Conservation (phyloP, 1,284 basidiomycete species). For the Tilletiopsis washingtonensis region DNA sequence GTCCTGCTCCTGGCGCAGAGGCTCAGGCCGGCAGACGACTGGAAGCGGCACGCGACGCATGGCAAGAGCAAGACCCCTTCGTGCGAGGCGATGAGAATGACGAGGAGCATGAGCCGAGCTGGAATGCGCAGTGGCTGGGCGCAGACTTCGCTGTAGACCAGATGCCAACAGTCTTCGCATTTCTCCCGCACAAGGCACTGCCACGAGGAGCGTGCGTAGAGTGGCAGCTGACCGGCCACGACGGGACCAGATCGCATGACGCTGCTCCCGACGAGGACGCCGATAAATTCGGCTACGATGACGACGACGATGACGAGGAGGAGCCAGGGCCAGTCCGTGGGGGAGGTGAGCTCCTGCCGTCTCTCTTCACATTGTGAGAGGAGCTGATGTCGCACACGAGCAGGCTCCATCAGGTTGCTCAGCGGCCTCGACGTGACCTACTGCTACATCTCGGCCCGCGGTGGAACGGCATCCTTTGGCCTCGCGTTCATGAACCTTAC, state of each 20-base stretch:
- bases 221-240: slow-evolving; percentile 42
- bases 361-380: too few species aligned
- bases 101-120: not conserved
- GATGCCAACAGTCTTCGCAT: slow-evolving; percentile 25
- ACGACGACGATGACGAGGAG: slow-evolving; percentile 21
- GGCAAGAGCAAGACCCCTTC: slow-evolving; percentile 3
- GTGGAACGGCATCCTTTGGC: too few species aligned
- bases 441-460: too few species aligned
- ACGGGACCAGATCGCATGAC: slow-evolving; percentile 11
- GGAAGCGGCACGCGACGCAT: not conserved
- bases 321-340: slow-evolving; percentile 5
- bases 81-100: slow-evolving; percentile 12
- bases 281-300: too few species aligned
- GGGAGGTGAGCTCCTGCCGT: not conserved
- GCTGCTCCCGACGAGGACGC: not conserved
- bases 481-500: too few species aligned
- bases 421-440: too few species aligned
- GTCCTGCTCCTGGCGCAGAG: too few species aligned
- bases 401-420: too few species aligned
- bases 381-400: too few species aligned
- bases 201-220: slow-evolving; percentile 31
- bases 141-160: not conserved
- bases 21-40: slow-evolving; percentile 7
- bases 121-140: slow-evolving; percentile 6
- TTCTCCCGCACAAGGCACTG: slow-evolving; percentile 14